Percentiles rank a stretch among this genome's conserved stretches.
These are phyloP conservation scores for Colletotrichum sidae DNA, from an alignment of 2,329 filamentous ascomycete species.

Conservation along the genomic window DNA sequence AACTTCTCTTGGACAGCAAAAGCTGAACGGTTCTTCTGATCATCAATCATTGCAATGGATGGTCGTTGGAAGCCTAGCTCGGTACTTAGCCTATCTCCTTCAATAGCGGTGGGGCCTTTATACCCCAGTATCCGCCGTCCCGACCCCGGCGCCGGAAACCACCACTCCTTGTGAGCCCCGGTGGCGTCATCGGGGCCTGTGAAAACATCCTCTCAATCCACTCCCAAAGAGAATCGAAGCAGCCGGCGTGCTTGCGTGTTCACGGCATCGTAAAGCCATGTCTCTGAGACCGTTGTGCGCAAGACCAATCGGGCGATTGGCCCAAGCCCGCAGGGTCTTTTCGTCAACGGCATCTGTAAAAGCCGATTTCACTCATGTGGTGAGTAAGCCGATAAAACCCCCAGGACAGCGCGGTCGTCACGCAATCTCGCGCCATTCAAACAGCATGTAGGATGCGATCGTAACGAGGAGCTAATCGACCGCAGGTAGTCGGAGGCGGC, in stretches of 20 bases:
- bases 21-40: no score
- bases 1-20: no score
- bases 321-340: conserved; percentile 42
- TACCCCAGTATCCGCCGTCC: not conserved
- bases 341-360: conserved; percentile 47
- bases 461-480: not conserved
- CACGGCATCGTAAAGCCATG: conserved; percentile 5
- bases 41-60: no score
- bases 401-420: no score
- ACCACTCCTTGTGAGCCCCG: conserved; percentile 1
- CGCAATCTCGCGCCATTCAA: not conserved
- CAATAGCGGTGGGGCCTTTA: not conserved
- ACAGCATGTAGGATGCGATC: no score
- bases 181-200: conserved; percentile 27
- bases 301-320: conserved; percentile 4
- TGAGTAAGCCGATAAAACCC: conserved; percentile 42
- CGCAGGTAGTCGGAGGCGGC: conserved; percentile 67
- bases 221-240: not conserved
- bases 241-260: not conserved
- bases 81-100: no score
- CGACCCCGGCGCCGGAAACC: conserved; percentile 10
- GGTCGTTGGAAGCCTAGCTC: no score
- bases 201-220: conserved; percentile 10
- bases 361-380: conserved; percentile 60
- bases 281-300: conserved; percentile 8